phyloP scores from a whole-genome alignment of 139 green algal species.

The Haematococcus sp. region DNA sequence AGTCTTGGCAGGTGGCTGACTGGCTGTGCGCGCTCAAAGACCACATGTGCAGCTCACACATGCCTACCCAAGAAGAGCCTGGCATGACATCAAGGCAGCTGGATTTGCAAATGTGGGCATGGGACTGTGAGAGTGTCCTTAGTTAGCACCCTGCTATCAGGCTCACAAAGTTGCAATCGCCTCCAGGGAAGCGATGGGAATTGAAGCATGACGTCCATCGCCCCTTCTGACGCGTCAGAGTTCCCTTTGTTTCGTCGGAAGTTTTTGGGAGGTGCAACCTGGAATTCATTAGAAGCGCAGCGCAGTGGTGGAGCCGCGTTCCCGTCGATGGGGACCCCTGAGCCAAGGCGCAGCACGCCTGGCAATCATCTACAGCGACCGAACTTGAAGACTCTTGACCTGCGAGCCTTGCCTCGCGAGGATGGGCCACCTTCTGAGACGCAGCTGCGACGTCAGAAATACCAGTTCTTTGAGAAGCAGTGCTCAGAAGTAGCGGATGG shows the following conservation, averaged over 20 bases:
- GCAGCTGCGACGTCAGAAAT: constrained; percentile 65
- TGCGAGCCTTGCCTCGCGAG: constrained; percentile 46
- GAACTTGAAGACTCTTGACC: constrained; percentile 37
- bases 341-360: neutral
- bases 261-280: constrained; percentile 10
- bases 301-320: neutral
- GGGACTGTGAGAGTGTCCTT: too few species aligned
- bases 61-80: too few species aligned
- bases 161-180: too few species aligned
- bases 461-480: constrained; percentile 65
- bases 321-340: neutral
- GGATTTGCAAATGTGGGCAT: too few species aligned
- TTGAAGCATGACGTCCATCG: too few species aligned
- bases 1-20: too few species aligned
- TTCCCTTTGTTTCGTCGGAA: constrained; percentile 11
- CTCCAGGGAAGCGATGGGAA: too few species aligned
- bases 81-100: too few species aligned
- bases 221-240: neutral
- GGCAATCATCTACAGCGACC: constrained; percentile 16
- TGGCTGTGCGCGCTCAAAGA: too few species aligned
- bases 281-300: constrained; percentile 4
- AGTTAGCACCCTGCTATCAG: too few species aligned
- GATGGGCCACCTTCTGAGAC: constrained; percentile 66
- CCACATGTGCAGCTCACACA: too few species aligned
- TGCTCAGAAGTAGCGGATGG: constrained; percentile 73